phyloP scores from a whole-genome alignment of 73 alveolate genomes.

The Paraurostyla sp. region DNA sequence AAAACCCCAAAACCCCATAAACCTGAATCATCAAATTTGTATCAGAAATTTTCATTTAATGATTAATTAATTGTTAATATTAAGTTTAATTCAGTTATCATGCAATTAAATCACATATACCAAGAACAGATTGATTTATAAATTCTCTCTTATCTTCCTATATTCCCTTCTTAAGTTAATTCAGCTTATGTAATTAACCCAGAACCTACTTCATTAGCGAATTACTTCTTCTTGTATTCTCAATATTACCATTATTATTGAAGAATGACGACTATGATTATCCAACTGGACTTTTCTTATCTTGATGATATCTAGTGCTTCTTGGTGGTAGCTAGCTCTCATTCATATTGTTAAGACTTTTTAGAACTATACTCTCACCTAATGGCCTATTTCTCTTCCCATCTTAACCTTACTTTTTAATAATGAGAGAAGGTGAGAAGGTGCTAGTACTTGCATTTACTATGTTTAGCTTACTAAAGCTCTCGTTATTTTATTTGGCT shows the following conservation, averaged over 20 bases:
- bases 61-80: background rate
- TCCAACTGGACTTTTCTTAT: background rate
- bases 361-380: background rate
- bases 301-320: background rate
- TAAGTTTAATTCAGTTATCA: background rate
- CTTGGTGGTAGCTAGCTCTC: background rate
- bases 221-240: background rate
- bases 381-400: background rate
- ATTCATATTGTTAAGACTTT: background rate
- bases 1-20: no score
- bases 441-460: background rate
- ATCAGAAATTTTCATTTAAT: no score
- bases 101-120: background rate
- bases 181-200: background rate
- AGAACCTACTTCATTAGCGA: background rate
- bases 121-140: conserved; percentile 8
- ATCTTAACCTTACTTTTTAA: no score
- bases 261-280: background rate
- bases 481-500: conserved; percentile 29
- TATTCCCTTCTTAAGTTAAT: background rate
- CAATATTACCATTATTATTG: background rate
- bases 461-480: background rate
- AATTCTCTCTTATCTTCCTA: background rate
- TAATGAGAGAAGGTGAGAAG: background rate
- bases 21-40: no score